These are phyloP conservation scores for Clonostachys solani DNA, from an alignment of 2,329 filamentous ascomycete genomes.

Conservation along the genomic window DNA sequence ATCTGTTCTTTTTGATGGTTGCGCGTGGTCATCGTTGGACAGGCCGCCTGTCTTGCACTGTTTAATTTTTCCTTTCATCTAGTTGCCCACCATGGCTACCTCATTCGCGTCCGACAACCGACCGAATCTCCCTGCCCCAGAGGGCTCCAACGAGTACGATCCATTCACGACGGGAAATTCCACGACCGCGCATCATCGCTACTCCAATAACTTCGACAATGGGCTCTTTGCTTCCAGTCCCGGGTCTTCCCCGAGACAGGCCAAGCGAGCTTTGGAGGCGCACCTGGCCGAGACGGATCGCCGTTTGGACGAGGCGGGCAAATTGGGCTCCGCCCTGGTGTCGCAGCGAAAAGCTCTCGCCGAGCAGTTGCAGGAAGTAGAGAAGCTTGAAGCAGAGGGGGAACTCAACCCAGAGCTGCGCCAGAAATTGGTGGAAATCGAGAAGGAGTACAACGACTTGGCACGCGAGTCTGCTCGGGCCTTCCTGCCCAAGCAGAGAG, in stretches of 20 bases:
- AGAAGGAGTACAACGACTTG: constrained; percentile 93
- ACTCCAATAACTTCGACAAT: constrained; percentile 72
- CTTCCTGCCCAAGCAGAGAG: constrained; percentile 79
- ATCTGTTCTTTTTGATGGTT: constrained; percentile 8
- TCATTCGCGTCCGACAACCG: constrained; percentile 36
- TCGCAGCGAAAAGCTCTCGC: constrained; percentile 81
- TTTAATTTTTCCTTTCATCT: neutral
- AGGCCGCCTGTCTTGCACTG: constrained; percentile 8
- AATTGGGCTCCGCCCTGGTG: constrained; percentile 80
- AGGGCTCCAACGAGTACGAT: constrained; percentile 35
- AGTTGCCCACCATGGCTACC: constrained; percentile 26
- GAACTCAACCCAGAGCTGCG: constrained; percentile 82
- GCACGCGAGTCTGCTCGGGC: constrained; percentile 85
- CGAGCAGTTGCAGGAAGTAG: constrained; percentile 79
- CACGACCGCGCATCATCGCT: constrained; percentile 55
- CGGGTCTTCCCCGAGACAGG: constrained; percentile 76
- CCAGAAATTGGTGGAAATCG: constrained; percentile 78
- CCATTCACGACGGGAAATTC: constrained; percentile 51
- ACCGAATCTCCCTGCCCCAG: constrained; percentile 31
- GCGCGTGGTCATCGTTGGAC: constrained; percentile 9
- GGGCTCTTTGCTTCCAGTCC: constrained; percentile 75
- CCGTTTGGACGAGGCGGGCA: constrained; percentile 85
- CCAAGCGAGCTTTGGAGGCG: constrained; percentile 83
- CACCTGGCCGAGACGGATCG: constrained; percentile 91
- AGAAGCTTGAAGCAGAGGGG: constrained; percentile 68